These are phyloP conservation scores for Suillus tomentosus DNA, from an alignment of 768 basidiomycete species.

Conservation along the genomic window DNA sequence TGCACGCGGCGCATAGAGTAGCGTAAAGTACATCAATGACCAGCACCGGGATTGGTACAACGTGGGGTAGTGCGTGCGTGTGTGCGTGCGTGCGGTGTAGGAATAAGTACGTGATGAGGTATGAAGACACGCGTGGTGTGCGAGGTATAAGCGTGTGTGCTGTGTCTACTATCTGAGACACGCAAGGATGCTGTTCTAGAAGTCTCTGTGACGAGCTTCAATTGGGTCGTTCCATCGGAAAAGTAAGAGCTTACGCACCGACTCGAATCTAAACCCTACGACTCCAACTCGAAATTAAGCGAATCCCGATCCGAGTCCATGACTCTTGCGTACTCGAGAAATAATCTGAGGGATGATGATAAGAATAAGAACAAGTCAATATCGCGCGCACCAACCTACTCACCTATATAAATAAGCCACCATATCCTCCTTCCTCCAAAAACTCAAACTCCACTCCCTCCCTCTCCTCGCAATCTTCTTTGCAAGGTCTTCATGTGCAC, in stretches of 20 bases:
- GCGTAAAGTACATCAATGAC: not conserved
- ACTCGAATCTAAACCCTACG: not conserved
- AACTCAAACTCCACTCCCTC: slow-evolving; percentile 50
- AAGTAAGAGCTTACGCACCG: not conserved
- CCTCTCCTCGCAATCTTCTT: slow-evolving; percentile 53
- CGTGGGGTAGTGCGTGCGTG: too few relatives aligned
- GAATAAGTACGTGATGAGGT: not conserved
- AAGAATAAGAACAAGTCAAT: not conserved
- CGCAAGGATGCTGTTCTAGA: not conserved
- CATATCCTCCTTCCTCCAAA: slow-evolving; percentile 60
- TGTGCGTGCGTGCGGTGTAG: not conserved
- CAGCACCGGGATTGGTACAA: not conserved
- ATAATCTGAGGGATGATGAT: slow-evolving; percentile 34
- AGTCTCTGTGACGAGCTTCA: too few relatives aligned
- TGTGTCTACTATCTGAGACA: not conserved
- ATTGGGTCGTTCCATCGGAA: too few relatives aligned
- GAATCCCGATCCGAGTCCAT: slow-evolving; percentile 46
- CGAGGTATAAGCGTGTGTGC: not conserved
- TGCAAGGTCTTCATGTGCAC: slow-evolving; percentile 60
- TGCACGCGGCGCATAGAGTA: not conserved
- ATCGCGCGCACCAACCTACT: slow-evolving; percentile 8
- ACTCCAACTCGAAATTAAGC: slow-evolving; percentile 26
- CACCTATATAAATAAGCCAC: slow-evolving; percentile 57
- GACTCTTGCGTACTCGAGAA: slow-evolving; percentile 51
- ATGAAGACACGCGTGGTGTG: not conserved